Evolutionary conservation across 2,329 filamentous ascomycete genomes (phyloP), one percentile per base, ranked within the genome.

Genomic region (Fusarium luffae): DNA sequence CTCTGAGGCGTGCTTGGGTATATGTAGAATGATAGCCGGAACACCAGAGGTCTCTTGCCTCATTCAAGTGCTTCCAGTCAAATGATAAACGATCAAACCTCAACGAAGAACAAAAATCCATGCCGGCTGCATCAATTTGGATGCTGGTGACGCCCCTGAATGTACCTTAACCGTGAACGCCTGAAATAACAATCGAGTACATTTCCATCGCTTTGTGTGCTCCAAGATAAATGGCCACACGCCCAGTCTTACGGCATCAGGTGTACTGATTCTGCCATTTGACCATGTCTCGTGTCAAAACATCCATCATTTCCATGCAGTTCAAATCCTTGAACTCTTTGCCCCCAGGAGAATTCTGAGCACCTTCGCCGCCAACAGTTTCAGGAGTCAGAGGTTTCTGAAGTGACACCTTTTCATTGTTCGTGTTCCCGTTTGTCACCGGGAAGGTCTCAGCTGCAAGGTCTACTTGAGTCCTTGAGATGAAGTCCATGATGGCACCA

Each of bases 251-350:
- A 42, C 23, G 30, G n/a, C 34, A 52, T 77, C 71, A 81, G 56
- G 82, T 78, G 72, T 87, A 94, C 75, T 92, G 88, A 69, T 91
- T 90, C 81, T 97, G 93, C 93, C 93, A 97, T 75, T 92, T 91
- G 71, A 95, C 88, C 74, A 97, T 85, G 77, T 94, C 90, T 66
- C 92, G 86, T 66, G 92, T 94, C 77, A 97, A 80, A 72, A 89
- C 86, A 78, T 97, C 93, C 93, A 97, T 97, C 93, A 97, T 97
- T 80, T 97, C 93, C 69, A 93, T 84, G 72, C 91, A 94, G 60
- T 84, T 92, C 69, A 97, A 83, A 11, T 91, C 87, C 72, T 90
- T 92, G 79, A 97, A 97, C 2, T 90, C 86, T 73, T 82, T 85
- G 19, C 64, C 65, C 23, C 71, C 68, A 11, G 73, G 63, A 19